Percentiles rank a stretch among this genome's conserved stretches.
phyloP scores from a whole-genome alignment of 495 filamentous ascomycete species.

The Clavariopsis aquatica region DNA sequence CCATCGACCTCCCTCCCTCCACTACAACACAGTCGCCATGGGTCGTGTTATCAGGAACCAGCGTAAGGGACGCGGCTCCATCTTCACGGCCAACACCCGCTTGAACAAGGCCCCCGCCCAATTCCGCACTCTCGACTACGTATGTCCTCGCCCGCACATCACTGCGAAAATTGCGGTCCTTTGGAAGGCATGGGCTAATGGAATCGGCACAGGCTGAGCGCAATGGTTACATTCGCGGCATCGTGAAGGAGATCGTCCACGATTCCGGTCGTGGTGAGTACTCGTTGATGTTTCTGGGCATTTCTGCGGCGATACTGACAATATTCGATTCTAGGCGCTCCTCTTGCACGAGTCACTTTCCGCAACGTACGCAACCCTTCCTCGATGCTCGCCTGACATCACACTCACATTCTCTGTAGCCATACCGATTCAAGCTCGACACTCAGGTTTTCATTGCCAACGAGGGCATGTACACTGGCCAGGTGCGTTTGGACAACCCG shows the following conservation, averaged over 20 bases:
- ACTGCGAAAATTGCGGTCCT: not conserved
- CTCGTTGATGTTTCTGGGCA: not conserved
- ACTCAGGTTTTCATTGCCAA: constrained; percentile 86
- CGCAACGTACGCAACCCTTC: constrained; percentile 57
- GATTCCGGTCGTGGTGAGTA: constrained; percentile 74
- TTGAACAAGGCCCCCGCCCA: constrained; percentile 89
- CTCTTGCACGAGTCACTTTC: constrained; percentile 94
- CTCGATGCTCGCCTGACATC: constrained; percentile 81
- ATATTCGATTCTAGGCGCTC: constrained; percentile 63
- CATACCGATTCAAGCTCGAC: constrained; percentile 67
- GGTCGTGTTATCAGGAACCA: constrained; percentile 68
- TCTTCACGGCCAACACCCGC: constrained; percentile 94
- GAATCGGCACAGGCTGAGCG: constrained; percentile 62
- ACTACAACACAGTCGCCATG: constrained; percentile 49
- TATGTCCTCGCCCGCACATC: constrained; percentile 64
- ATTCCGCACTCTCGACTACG: constrained; percentile 92
- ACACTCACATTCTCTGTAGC: constrained; percentile 26
- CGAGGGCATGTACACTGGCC: constrained; percentile 99
- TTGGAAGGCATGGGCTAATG: constrained; percentile 18
- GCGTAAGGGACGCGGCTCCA: constrained; percentile 83
- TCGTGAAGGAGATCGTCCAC: constrained; percentile 99
- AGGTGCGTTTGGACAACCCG: constrained; percentile 27
- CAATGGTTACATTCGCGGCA: constrained; percentile 94
- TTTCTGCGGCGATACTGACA: constrained; percentile 9
- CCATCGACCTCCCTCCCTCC: constrained; percentile 12